phyloP scores from a whole-genome alignment of 306 rosid species.

The Chamaecrista fasciculata region DNA sequence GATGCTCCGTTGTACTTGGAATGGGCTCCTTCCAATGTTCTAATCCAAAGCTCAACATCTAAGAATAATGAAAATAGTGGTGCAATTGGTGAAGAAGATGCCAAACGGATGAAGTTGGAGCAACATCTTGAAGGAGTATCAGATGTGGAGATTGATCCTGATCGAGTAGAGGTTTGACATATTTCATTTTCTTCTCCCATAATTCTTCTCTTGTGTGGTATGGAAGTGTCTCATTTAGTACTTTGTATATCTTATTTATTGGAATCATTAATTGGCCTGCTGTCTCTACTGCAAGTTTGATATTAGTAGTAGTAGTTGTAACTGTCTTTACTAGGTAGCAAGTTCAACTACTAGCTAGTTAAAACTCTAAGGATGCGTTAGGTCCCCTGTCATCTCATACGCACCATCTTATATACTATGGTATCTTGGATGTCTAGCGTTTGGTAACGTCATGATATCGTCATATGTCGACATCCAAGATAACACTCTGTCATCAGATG shows the following conservation, averaged over 20 bases:
- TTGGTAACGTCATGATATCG: too few species aligned
- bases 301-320: not conserved
- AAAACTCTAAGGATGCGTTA: too few species aligned
- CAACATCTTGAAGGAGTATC: slow-evolving; percentile 57
- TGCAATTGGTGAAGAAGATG: slow-evolving; percentile 61
- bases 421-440: too few species aligned
- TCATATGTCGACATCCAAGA: too few species aligned
- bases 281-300: not conserved
- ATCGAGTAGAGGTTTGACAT: slow-evolving; percentile 83
- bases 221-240: not conserved
- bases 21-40: slow-evolving; percentile 88
- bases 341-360: not conserved
- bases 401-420: too few species aligned
- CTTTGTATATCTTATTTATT: not conserved
- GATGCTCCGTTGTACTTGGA: slow-evolving; percentile 91
- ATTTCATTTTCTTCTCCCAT: not conserved
- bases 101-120: slow-evolving; percentile 57
- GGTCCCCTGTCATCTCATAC: too few species aligned
- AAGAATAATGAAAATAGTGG: slow-evolving; percentile 39
- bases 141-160: slow-evolving; percentile 74
- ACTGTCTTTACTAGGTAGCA: not conserved
- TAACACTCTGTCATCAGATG: too few species aligned
- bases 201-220: slow-evolving; percentile 12
- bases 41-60: slow-evolving; percentile 45
- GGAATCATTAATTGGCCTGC: not conserved